Conservation (phyloP, 345 rosid species). For the Gossypium arboreum region DNA sequence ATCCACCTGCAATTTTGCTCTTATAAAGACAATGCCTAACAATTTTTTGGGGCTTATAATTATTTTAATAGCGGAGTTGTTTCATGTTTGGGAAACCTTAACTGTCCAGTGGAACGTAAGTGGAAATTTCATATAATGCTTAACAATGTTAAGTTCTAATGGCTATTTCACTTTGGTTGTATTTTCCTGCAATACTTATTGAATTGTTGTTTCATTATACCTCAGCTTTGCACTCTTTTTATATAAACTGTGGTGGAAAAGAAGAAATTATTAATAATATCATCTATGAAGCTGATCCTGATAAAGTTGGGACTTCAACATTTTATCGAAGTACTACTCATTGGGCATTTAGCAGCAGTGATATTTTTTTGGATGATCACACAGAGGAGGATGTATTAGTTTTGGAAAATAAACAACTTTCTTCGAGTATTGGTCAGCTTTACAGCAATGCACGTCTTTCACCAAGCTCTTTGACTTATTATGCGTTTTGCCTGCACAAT, state of each 20-base stretch:
- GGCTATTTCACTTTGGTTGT: background rate
- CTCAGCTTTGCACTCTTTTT: conserved; percentile 25
- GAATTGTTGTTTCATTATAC: background rate
- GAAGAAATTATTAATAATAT: conserved; percentile 18
- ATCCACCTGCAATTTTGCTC: background rate
- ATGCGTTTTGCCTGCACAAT: conserved; percentile 51
- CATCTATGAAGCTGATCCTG: conserved; percentile 30
- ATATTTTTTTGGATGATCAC: conserved; percentile 35
- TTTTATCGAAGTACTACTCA: conserved; percentile 25
- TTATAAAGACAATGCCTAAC: background rate
- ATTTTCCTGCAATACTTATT: background rate
- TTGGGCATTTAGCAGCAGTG: conserved; percentile 56
- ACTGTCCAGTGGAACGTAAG: background rate
- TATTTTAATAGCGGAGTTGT: conserved; percentile 12
- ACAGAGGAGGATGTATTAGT: background rate
- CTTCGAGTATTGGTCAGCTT: conserved; percentile 18
- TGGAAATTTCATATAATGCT: conserved; percentile 6
- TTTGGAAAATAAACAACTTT: background rate
- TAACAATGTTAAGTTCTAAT: background rate
- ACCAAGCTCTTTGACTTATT: conserved; percentile 50
- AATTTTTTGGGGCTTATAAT: background rate
- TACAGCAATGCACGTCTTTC: conserved; percentile 43
- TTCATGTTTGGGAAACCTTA: conserved; percentile 12
- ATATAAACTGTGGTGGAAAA: conserved; percentile 49
- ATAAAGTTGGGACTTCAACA: conserved; percentile 36